Evolutionary conservation across 257 asterid genomes (phyloP).

Genomic region (Eucommia ulmoides): DNA sequence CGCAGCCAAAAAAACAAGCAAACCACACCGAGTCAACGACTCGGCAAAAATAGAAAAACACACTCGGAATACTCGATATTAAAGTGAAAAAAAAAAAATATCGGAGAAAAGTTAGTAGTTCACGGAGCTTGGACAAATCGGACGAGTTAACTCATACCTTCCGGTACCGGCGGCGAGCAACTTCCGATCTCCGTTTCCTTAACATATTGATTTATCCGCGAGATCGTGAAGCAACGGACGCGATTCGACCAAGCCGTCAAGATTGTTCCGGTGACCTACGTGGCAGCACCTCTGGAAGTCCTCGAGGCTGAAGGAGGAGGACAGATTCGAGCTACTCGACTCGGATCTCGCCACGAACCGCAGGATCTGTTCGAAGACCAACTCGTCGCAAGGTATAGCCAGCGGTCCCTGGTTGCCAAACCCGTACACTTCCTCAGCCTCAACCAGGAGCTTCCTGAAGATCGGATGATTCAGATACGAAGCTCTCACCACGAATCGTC

Average conservation of each 20-base stretch:
- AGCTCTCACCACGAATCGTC: constrained; percentile 33
- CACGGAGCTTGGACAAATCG: too few relatives aligned
- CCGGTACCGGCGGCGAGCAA: too few relatives aligned
- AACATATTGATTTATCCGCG: too few relatives aligned
- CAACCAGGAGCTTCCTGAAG: constrained; percentile 30
- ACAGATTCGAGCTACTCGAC: constrained; percentile 20
- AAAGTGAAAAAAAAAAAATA: too few relatives aligned
- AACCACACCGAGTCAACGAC: too few relatives aligned
- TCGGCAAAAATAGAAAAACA: too few relatives aligned
- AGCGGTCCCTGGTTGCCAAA: constrained; percentile 38
- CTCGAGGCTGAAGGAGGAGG: constrained; percentile 27
- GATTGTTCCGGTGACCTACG: constrained; percentile 25
- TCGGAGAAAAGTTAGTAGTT: too few relatives aligned
- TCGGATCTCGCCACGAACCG: constrained; percentile 28
- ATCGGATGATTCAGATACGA: constrained; percentile 39
- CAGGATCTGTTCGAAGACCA: constrained; percentile 30
- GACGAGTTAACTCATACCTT: too few relatives aligned
- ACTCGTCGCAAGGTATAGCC: constrained; percentile 46
- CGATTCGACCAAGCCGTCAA: constrained; percentile 48
- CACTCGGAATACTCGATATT: too few relatives aligned
- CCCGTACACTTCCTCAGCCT: constrained; percentile 51
- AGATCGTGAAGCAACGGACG: constrained; percentile 52
- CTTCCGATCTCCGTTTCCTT: too few relatives aligned
- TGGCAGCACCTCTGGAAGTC: constrained; percentile 44
- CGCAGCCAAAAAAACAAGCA: too few relatives aligned